These are phyloP conservation scores for Leccinum incarnatum DNA, from an alignment of 768 basidiomycete species.

Conservation along the genomic window DNA sequence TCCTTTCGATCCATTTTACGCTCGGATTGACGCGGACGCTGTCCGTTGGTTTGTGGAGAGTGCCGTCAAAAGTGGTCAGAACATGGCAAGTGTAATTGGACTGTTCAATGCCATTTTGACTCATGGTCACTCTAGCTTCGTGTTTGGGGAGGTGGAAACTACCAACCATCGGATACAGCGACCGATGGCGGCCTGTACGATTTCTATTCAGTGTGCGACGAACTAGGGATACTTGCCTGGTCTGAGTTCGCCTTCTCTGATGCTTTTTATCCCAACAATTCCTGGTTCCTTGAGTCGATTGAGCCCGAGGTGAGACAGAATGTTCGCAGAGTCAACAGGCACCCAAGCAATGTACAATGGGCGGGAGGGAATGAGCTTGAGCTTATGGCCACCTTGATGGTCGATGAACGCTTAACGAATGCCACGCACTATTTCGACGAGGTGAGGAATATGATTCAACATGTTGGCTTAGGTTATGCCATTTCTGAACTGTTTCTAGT, in stretches of 20 bases:
- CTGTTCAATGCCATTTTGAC: background rate
- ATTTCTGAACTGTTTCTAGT: slow-evolving; percentile 30
- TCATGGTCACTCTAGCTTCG: slow-evolving; percentile 39
- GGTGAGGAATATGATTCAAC: slow-evolving; percentile 27
- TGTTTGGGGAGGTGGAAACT: slow-evolving; percentile 58
- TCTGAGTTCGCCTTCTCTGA: slow-evolving; percentile 49
- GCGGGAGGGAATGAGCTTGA: slow-evolving; percentile 47
- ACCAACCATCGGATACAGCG: slow-evolving; percentile 42
- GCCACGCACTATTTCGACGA: slow-evolving; percentile 36
- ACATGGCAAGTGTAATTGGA: slow-evolving; percentile 44
- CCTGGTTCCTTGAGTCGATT: slow-evolving; percentile 48
- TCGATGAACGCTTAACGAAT: background rate
- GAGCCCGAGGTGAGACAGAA: slow-evolving; percentile 56
- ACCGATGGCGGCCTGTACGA: slow-evolving; percentile 48
- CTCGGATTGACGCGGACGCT: slow-evolving; percentile 46
- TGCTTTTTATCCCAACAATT: slow-evolving; percentile 52
- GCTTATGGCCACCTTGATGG: slow-evolving; percentile 37
- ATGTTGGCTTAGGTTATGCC: background rate
- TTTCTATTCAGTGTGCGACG: slow-evolving; percentile 58
- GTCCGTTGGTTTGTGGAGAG: slow-evolving; percentile 58
- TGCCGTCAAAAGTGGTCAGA: slow-evolving; percentile 52
- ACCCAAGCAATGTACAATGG: slow-evolving; percentile 59
- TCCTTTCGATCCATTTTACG: slow-evolving; percentile 60
- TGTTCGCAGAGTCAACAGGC: slow-evolving; percentile 45
- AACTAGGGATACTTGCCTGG: slow-evolving; percentile 60